These are phyloP conservation scores for Saccharum spontaneum DNA, from an alignment of 176 grass and related monocot genomes.

Conservation along the genomic window DNA sequence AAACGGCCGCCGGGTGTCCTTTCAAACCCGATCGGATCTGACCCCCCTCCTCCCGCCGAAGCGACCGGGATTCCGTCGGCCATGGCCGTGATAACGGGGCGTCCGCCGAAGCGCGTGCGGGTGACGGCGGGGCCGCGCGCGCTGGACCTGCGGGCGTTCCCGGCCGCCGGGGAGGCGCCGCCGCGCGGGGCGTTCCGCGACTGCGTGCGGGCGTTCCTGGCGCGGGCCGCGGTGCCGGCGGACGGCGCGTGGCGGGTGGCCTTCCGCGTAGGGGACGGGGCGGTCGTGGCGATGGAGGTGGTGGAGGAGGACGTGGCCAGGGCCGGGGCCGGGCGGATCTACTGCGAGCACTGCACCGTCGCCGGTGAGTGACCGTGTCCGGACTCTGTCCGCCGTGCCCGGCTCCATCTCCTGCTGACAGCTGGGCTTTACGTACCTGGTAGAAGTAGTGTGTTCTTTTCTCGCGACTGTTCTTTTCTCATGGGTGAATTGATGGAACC, in stretches of 20 bases:
- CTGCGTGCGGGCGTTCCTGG: conserved; percentile 47
- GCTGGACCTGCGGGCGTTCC: conserved; percentile 43
- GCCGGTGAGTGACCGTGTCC: conserved; percentile 37
- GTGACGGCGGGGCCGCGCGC: conserved; percentile 24
- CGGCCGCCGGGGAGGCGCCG: background rate
- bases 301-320: conserved; percentile 73
- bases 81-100: conserved; percentile 39
- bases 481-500: background rate
- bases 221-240: conserved; percentile 24
- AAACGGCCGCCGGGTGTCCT: background rate
- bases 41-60: too few relatives aligned
- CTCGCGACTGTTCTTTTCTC: background rate
- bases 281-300: conserved; percentile 44
- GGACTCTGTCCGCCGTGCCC: background rate
- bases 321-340: conserved; percentile 34
- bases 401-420: background rate
- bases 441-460: background rate
- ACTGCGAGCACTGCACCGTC: conserved; percentile 73
- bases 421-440: too few relatives aligned
- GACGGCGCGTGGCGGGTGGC: conserved; percentile 40
- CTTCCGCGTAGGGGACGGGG: conserved; percentile 8
- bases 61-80: background rate
- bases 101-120: conserved; percentile 57
- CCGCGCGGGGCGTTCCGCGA: conserved; percentile 34
- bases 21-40: conserved; percentile 19